A percentile compares a stretch with the other conserved stretches of the same genome.
These are phyloP conservation scores for Apostasia ramifera DNA, from an alignment of 106 monocot species.

Conservation along the genomic window DNA sequence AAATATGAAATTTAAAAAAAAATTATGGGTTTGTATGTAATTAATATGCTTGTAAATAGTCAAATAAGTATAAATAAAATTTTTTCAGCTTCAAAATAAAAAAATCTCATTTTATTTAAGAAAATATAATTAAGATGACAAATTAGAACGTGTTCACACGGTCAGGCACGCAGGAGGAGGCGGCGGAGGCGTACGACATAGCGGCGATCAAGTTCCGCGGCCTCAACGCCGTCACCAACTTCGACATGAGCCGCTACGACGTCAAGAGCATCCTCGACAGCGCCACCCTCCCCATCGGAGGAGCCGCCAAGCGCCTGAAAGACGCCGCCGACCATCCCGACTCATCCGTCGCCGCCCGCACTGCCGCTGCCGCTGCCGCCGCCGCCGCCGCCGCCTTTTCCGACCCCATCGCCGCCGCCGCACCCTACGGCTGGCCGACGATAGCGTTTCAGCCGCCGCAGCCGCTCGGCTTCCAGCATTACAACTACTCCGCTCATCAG, in stretches of 20 bases:
- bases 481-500: slow-evolving; percentile 19
- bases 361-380: slow-evolving; percentile 13
- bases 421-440: slow-evolving; percentile 50
- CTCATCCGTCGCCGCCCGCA: slow-evolving; percentile 16
- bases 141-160: no score
- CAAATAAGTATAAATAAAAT: no score
- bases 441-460: slow-evolving; percentile 63
- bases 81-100: no score
- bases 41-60: no score
- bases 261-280: slow-evolving; percentile 97
- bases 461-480: slow-evolving; percentile 29
- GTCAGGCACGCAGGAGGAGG: slow-evolving; percentile 94
- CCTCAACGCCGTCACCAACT: slow-evolving; percentile 95
- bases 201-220: slow-evolving; percentile 98
- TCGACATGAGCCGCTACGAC: slow-evolving; percentile 98
- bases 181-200: slow-evolving; percentile 97
- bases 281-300: slow-evolving; percentile 82
- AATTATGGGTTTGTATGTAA: no score
- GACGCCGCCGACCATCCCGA: slow-evolving; percentile 41
- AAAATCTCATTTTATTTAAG: no score
- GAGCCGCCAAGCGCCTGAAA: slow-evolving; percentile 89
- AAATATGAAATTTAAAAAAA: no score
- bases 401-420: slow-evolving; percentile 22
- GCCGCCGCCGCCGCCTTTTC: slow-evolving; percentile 28
- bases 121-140: no score